Evolutionary conservation across 2,329 filamentous ascomycete genomes (phyloP), one percentile per base, ranked within the genome.

Genomic region (Setomelanomma holmii): DNA sequence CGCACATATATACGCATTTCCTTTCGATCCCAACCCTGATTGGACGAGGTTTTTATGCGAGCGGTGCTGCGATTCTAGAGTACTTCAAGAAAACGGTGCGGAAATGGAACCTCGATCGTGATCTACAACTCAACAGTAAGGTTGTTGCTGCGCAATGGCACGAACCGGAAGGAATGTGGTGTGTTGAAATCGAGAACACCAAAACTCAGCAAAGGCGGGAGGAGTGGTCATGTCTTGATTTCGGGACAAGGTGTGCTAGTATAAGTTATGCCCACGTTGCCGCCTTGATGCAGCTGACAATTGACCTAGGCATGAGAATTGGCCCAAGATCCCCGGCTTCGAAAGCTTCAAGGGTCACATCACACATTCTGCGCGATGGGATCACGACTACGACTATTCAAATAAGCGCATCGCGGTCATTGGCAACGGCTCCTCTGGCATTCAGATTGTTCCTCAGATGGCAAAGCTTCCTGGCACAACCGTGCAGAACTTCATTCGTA

Each of bases 331-430:
- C 8, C 66, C 75, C 1, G 81, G 81, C 0, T 56, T 82, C 4
- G 71, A 79, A 1, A 68, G 71, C 1, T 84, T 82, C 47, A 65
- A 76, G 30, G 81, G 81, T 4, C 81, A 80, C 63, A 69, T 76
- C 52, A 82, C 79, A 74, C 83, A 85, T 55, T 82, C 80, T 1
- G 82, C 82, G 4, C 67, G 80, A 23, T 85, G 83, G 82, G 82
- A 85, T 49, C 66, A 62, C 33, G 40, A 49, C 24, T 61, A 54
- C n/a, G 60, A 64, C 23, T 62, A 58, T 17, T 44, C 45, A 3
- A 53, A 52, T 22, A 64, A 66, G 47, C 47, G 51, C 12, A 58
- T 64, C 16, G 61, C 59, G 6, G 56, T 66, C n/a, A 60, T 66
- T 17, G 59, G 63, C 1, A 64, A 64, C 30, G 61, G 63, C 5